These are phyloP conservation scores for Phytophthora foliorum DNA, from an alignment of 352 stramenopile genomes.

Conservation along the genomic window DNA sequence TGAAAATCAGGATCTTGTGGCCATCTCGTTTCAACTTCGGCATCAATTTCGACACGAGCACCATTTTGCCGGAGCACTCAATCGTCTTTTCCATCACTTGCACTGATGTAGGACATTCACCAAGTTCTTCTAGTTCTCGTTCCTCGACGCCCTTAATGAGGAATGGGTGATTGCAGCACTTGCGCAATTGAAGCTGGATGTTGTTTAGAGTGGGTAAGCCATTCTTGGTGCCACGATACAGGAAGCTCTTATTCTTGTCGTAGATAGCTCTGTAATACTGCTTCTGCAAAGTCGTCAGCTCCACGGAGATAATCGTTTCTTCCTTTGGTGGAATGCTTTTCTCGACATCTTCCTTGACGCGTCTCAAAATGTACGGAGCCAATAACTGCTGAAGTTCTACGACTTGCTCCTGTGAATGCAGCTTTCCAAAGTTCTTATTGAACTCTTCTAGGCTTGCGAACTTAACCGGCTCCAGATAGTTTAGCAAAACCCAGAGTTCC, in stretches of 20 bases:
- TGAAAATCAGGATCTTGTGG: constrained; percentile 97
- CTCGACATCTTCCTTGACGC: constrained; percentile 98
- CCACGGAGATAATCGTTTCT: constrained; percentile 96
- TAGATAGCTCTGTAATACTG: constrained; percentile 99
- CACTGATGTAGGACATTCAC: constrained; percentile 49
- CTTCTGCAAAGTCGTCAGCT: constrained; percentile 98
- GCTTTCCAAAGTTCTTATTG: constrained; percentile 94
- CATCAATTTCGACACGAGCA: constrained; percentile 92
- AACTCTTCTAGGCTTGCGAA: constrained; percentile 92
- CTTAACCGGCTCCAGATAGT: constrained; percentile 96
- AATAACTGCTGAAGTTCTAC: constrained; percentile 95
- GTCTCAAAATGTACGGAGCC: constrained; percentile 95
- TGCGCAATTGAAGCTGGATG: constrained; percentile 99
- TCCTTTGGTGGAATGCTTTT: constrained; percentile 98
- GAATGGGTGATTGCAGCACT: constrained; percentile 99
- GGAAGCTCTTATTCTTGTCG: constrained; percentile 99
- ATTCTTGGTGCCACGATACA: constrained; percentile 92
- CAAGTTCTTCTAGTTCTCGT: constrained; percentile 82
- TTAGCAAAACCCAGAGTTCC: constrained; percentile 97
- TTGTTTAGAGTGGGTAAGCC: constrained; percentile 96
- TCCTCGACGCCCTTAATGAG: constrained; percentile 96
- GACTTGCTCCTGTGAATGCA: constrained; percentile 95
- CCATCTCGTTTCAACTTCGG: constrained; percentile 93
- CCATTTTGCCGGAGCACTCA: constrained; percentile 88
- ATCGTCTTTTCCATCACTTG: constrained; percentile 89